phyloP scores from a whole-genome alignment of 1,284 basidiomycete genomes.

The Cutaneotrichosporon sp. region DNA sequence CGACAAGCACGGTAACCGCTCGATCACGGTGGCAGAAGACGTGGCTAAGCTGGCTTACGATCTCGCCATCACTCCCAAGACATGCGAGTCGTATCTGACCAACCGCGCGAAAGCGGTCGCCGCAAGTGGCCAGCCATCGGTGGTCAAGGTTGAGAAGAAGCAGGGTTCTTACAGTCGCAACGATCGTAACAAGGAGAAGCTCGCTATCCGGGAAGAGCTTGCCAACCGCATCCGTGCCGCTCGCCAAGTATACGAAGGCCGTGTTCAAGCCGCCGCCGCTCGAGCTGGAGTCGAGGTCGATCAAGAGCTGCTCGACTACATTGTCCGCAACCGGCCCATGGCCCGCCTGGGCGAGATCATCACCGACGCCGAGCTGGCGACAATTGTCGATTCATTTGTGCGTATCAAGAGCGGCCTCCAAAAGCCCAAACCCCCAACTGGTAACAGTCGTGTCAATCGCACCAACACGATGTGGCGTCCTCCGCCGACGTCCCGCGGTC shows the following conservation, averaged over 20 bases:
- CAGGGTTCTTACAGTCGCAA: background rate
- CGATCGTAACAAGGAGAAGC: background rate
- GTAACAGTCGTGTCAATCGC: background rate
- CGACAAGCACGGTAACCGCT: constrained; percentile 13
- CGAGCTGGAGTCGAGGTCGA: constrained; percentile 18
- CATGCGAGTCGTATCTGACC: constrained; percentile 43
- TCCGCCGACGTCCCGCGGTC: background rate
- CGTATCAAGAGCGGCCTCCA: constrained; percentile 10
- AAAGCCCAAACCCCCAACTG: background rate
- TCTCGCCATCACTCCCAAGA: constrained; percentile 24
- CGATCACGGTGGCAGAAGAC: constrained; percentile 18
- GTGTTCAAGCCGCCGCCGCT: constrained; percentile 23
- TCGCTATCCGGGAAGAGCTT: constrained; percentile 25
- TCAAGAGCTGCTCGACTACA: constrained; percentile 25
- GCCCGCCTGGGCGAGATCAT: constrained; percentile 14
- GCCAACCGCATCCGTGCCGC: constrained; percentile 23
- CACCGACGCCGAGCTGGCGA: constrained; percentile 12
- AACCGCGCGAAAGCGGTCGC: background rate
- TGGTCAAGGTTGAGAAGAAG: no score
- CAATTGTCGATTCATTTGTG: constrained; percentile 18
- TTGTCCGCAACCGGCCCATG: constrained; percentile 19
- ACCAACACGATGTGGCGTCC: background rate
- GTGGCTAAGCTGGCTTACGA: constrained; percentile 31
- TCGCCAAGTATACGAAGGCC: constrained; percentile 26
- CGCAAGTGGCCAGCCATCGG: background rate